These are phyloP conservation scores for Neospermospora avenae DNA, from an alignment of 2,329 filamentous ascomycete species.

Conservation along the genomic window DNA sequence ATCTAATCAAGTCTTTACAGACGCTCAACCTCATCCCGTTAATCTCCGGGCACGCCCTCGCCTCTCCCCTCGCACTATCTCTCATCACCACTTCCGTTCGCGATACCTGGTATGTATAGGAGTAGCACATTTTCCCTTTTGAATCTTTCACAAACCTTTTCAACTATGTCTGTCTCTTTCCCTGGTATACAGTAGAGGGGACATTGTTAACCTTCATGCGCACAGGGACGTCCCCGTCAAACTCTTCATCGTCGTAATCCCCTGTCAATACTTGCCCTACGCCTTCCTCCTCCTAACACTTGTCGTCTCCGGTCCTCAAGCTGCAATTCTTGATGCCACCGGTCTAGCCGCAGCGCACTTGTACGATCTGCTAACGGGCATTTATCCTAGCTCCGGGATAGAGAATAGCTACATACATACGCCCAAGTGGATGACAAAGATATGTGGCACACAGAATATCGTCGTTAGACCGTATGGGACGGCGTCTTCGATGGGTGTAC, in stretches of 20 bases:
- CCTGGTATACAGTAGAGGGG: too few relatives aligned
- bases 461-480: slow-evolving; percentile 16
- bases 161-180: too few relatives aligned
- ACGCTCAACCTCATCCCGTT: slow-evolving; percentile 45
- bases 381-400: slow-evolving; percentile 83
- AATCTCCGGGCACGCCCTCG: slow-evolving; percentile 44
- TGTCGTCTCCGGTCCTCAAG: slow-evolving; percentile 56
- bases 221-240: slow-evolving; percentile 57
- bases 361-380: slow-evolving; percentile 79
- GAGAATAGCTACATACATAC: slow-evolving; percentile 74
- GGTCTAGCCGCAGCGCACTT: slow-evolving; percentile 80
- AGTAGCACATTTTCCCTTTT: too few relatives aligned
- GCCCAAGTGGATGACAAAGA: slow-evolving; percentile 41
- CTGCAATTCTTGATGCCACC: slow-evolving; percentile 61
- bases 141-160: too few relatives aligned
- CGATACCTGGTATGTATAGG: slow-evolving; percentile 56
- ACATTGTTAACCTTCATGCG: too few relatives aligned
- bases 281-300: slow-evolving; percentile 73
- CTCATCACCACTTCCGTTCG: slow-evolving; percentile 79
- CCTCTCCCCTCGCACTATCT: slow-evolving; percentile 66
- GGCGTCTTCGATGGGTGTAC: neutral
- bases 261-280: slow-evolving; percentile 73
- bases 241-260: slow-evolving; percentile 79
- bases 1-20: slow-evolving; percentile 38
- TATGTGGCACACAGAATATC: slow-evolving; percentile 9